Base-by-base conservation (phyloP, 768 basidiomycete species). In the Termitomyces sp. region DNA sequence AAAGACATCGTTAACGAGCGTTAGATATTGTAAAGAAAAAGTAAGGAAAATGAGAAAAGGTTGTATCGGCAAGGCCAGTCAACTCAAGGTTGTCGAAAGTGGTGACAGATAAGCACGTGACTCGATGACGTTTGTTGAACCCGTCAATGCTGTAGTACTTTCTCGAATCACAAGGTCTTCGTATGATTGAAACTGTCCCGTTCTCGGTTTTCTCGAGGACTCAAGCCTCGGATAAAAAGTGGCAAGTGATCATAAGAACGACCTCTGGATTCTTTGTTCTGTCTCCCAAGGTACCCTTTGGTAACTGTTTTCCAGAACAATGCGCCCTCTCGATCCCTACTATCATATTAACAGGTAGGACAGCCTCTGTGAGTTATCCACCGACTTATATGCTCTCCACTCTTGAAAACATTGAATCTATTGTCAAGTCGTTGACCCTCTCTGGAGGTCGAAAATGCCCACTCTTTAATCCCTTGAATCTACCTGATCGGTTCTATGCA, bases 1-100 rank as follows among this genome's bases (percentile, higher is more conserved):
- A 64, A 59, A 56, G 54, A 59, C 65, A 64, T 65, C 2, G 32
- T 38, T 48, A 61, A 65, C n/a, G 62, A 61, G 58, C 33, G 61
- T 57, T 48, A 35, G 48, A 51, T 24, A 22, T 47, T 32, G 16
- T 10, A 47, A 33, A 41, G 4, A n/a, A 35, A 44, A 50, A 43
- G 16, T n/a, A 52, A 22, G 40, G 36, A 18, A 53, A 52, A 16
- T 20, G 43, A 41, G 41, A 54, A 50, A 30, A 18, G n/a, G 38
- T 40, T 13, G 35, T 40, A 18, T n/a, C n/a, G n/a, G n/a, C n/a
- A n/a, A n/a, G n/a, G n/a, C n/a, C n/a, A n/a, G n/a, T n/a, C n/a
- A n/a, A n/a, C n/a, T 26, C 26, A 26, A 26, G n/a, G n/a, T 26
- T 26, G 26, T 26, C 26, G 26, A 26, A 26, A 10, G 7, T n/a